Evolutionary conservation across 176 grass and related monocot genomes (phyloP).

Genomic region (Lolium rigidum): DNA sequence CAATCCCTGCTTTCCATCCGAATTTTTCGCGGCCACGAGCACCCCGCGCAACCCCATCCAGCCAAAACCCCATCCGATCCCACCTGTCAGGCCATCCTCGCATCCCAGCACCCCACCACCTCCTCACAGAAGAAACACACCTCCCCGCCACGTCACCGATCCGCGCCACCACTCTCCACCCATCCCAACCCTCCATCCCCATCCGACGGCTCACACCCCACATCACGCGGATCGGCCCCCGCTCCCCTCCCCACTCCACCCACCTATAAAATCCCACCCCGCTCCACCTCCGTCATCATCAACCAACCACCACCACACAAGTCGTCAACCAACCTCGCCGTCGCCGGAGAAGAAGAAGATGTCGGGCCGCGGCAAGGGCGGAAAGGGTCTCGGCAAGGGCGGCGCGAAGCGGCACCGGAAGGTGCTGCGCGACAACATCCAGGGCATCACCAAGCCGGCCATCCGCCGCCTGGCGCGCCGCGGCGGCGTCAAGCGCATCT

Average conservation of each 20-base stretch:
- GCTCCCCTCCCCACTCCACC: background rate
- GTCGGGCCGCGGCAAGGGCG: constrained; percentile 92
- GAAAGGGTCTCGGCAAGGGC: constrained; percentile 87
- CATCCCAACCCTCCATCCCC: background rate
- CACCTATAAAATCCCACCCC: constrained; percentile 44
- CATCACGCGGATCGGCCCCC: constrained; percentile 52
- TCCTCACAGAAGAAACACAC: constrained; percentile 72
- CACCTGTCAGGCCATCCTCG: background rate
- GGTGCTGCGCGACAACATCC: constrained; percentile 95
- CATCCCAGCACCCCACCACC: constrained; percentile 17
- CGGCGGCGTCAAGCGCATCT: constrained; percentile 96
- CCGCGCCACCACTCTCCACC: background rate
- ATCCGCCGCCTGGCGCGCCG: constrained; percentile 74
- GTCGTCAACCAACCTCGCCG: background rate
- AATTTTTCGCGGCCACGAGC: constrained; percentile 35
- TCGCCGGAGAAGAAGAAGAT: constrained; percentile 38
- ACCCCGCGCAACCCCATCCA: background rate
- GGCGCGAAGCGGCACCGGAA: constrained; percentile 88
- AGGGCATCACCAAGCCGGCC: constrained; percentile 96
- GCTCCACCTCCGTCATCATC: background rate
- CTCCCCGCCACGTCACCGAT: constrained; percentile 69
- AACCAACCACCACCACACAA: background rate
- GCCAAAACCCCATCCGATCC: too few relatives aligned
- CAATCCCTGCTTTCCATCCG: background rate
- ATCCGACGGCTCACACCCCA: background rate